Evolutionary conservation across 257 asterid genomes (phyloP).

Genomic region (Solanum ossicruentum): DNA sequence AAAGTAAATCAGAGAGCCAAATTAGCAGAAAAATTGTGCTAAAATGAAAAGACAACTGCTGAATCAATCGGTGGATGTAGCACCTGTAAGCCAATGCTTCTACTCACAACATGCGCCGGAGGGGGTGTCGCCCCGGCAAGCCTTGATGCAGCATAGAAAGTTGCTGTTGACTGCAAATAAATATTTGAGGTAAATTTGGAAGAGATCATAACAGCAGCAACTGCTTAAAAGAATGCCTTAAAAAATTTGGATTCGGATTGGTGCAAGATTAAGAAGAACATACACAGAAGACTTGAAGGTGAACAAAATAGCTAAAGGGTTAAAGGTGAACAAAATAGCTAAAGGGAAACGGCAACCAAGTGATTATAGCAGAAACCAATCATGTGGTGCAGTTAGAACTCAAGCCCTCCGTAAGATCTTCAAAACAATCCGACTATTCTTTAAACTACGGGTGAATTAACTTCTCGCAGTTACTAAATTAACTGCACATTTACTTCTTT

Average conservation of each 20-base stretch:
- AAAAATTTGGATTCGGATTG: not conserved
- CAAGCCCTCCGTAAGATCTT: not conserved
- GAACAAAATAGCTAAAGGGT: not conserved
- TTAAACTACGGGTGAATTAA: not conserved
- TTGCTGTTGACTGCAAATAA: constrained; percentile 70
- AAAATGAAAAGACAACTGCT: not conserved
- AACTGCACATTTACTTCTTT: not conserved
- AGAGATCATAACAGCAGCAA: not conserved
- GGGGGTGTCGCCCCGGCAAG: constrained; percentile 94
- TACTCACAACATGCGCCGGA: constrained; percentile 76
- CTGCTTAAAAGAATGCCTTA: not conserved
- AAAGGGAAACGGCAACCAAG: not conserved
- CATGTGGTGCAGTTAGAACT: not conserved
- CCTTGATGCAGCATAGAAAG: constrained; percentile 91
- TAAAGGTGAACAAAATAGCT: not conserved
- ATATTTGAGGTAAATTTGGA: not conserved
- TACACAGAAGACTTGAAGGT: not conserved
- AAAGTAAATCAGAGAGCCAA: not conserved
- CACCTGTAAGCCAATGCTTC: constrained; percentile 98
- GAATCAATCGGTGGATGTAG: not conserved
- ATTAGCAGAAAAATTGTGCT: not conserved
- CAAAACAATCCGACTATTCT: not conserved
- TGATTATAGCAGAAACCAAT: not conserved
- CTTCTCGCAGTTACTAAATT: not conserved
- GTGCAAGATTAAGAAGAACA: not conserved